Conservation (phyloP, 2,329 filamentous ascomycete genomes). For the Corinectria fuckeliana region DNA sequence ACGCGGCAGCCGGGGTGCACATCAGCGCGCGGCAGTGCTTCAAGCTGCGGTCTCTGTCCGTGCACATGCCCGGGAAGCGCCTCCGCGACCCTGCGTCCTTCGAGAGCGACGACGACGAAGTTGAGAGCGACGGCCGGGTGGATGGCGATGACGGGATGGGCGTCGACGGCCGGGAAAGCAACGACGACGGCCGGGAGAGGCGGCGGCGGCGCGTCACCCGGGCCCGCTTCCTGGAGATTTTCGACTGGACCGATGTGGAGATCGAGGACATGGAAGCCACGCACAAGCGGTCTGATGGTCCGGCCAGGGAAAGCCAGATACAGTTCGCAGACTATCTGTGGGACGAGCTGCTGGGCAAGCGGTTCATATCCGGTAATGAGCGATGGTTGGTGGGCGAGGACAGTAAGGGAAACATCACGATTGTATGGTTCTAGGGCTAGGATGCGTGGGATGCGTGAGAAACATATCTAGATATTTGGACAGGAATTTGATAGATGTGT, state of each 20-base stretch:
- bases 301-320: constrained; percentile 41
- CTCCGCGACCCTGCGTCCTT: constrained; percentile 33
- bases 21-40: constrained; percentile 56
- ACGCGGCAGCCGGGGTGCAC: constrained; percentile 52
- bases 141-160: too few relatives aligned
- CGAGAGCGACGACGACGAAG: background rate
- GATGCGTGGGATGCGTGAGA: background rate
- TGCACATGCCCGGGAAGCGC: constrained; percentile 49
- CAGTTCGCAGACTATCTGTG: constrained; percentile 53
- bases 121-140: too few relatives aligned
- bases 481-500: constrained; percentile 33
- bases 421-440: constrained; percentile 54
- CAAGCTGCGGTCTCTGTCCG: constrained; percentile 53
- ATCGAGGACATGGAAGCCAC: constrained; percentile 8
- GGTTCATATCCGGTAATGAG: constrained; percentile 64
- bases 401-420: constrained; percentile 54
- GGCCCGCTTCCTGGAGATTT: constrained; percentile 2
- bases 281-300: constrained; percentile 21
- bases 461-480: constrained; percentile 1
- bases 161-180: too few relatives aligned
- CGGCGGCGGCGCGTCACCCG: constrained; percentile 2
- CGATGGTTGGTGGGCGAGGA: constrained; percentile 68
- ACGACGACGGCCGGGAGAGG: background rate
- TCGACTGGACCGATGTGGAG: constrained; percentile 13
- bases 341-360: constrained; percentile 56